Base-by-base conservation (phyloP, 805 yeast species). In the Wickerhamiella australiensis region DNA sequence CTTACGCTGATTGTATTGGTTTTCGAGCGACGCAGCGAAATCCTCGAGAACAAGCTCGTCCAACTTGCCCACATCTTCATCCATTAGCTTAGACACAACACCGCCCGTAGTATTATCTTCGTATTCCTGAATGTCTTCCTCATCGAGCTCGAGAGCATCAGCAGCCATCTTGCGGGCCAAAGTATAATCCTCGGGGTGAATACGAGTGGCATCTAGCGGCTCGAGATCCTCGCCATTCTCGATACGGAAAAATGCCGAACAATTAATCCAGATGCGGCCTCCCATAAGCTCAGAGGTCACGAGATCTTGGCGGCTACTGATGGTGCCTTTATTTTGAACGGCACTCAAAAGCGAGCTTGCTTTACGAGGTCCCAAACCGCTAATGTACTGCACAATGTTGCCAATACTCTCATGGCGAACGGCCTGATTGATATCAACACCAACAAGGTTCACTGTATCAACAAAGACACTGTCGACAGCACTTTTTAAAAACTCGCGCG, bases 181-280 rank as follows among this genome's bases (percentile, higher is more conserved):
- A 55, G 85, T 95, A 64, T 92, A 92, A 67, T 92, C 99, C 66
- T 92, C 97, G 6, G 97, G 97, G 60, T 92, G 99, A 43, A 92
- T 87, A 68, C 98, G 77, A 0, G 98, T 92, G 46, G 92, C 88
- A 65, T 92, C 99, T 57, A 92, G 73, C 40, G 82, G 71, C 60
- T 90, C 96, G 31, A 82, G 63, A 61, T 64, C 73, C 58, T 58
- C 72, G 42, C 78, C 70, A 55, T 79, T 73, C 48, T 79, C 76
- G 52, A 92, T 82, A 59, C 79, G 79, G 61, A 92, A 68, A 69
- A 92, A 92, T 20, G 94, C 82, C 0, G 96, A 84, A 64, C 96
- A 85, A 64, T 92, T 92, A 70, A 88, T 76, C 65, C 92, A 92
- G 21, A 92, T 78, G 33, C 75, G 80, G 49, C 86, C 84, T 12